phyloP scores from a whole-genome alignment of 805 yeast genomes.

The Monosporozyma siamensis region DNA sequence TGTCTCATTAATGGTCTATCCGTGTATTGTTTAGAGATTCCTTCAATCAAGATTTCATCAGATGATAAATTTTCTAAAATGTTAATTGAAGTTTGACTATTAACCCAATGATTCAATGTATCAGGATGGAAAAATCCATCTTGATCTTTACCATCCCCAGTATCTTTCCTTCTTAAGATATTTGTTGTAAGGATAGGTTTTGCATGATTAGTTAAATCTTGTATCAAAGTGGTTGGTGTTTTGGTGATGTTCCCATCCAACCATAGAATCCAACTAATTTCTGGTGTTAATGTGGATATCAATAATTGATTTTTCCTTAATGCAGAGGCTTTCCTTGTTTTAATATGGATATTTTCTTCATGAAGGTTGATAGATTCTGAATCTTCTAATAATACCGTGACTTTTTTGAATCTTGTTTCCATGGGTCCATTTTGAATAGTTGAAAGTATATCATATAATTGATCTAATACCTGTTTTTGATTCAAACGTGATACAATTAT shows the following conservation, averaged over 20 bases:
- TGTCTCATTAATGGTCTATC: slow-evolving; percentile 86
- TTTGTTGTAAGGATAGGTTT: slow-evolving; percentile 82
- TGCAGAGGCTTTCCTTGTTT: slow-evolving; percentile 76
- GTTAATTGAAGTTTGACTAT: slow-evolving; percentile 61
- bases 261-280: slow-evolving; percentile 92
- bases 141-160: slow-evolving; percentile 40
- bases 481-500: slow-evolving; percentile 70
- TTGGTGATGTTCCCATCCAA: slow-evolving; percentile 84
- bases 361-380: slow-evolving; percentile 30
- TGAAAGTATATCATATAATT: slow-evolving; percentile 63
- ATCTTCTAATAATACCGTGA: slow-evolving; percentile 83
- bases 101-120: slow-evolving; percentile 90
- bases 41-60: slow-evolving; percentile 87
- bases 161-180: slow-evolving; percentile 61
- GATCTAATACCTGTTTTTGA: slow-evolving; percentile 41
- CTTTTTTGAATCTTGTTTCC: slow-evolving; percentile 58
- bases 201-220: slow-evolving; percentile 71
- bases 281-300: slow-evolving; percentile 73
- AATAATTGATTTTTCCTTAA: slow-evolving; percentile 80
- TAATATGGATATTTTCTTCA: slow-evolving; percentile 41
- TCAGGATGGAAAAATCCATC: slow-evolving; percentile 55
- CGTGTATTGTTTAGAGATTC: slow-evolving; percentile 80
- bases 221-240: slow-evolving; percentile 71
- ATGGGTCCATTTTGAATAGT: slow-evolving; percentile 49
- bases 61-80: slow-evolving; percentile 59